A percentile compares a stretch with the other conserved stretches of the same genome.
Conservation (phyloP, 768 basidiomycete species). For the Leccinum aurantiacum region DNA sequence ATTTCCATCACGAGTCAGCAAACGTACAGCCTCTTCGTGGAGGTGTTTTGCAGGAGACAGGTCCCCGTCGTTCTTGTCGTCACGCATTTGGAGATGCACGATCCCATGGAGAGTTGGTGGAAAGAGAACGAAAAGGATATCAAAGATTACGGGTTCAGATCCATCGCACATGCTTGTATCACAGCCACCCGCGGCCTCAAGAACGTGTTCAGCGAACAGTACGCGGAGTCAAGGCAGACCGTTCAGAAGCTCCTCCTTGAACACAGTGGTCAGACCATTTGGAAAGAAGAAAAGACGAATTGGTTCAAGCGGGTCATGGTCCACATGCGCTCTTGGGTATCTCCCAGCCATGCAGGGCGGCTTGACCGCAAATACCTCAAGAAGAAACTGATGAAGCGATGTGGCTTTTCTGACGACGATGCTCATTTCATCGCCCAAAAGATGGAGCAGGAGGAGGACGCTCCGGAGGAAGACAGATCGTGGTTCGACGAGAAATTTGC, state of each 20-base stretch:
- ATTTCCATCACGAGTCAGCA: constrained; percentile 26
- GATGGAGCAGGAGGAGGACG: constrained; percentile 18
- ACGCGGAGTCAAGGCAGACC: constrained; percentile 31
- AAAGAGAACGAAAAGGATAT: constrained; percentile 35
- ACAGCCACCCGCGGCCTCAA: constrained; percentile 33
- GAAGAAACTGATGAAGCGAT: constrained; percentile 24
- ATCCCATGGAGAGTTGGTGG: constrained; percentile 42
- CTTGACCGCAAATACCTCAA: constrained; percentile 16
- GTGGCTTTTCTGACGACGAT: constrained; percentile 23
- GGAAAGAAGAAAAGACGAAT: constrained; percentile 27
- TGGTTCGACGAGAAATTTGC: constrained; percentile 23
- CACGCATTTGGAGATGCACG: constrained; percentile 35
- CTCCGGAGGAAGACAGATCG: constrained; percentile 13
- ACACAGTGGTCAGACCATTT: constrained; percentile 13
- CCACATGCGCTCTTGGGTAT: constrained; percentile 28
- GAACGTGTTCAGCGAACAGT: constrained; percentile 29
- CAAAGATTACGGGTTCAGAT: constrained; percentile 33
- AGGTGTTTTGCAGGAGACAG: constrained; percentile 38
- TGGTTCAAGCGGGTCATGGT: constrained; percentile 28
- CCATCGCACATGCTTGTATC: constrained; percentile 40
- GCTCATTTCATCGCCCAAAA: constrained; percentile 18
- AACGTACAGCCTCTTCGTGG: constrained; percentile 36
- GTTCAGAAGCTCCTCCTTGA: constrained; percentile 23
- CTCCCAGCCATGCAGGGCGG: constrained; percentile 13
- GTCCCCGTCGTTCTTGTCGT: constrained; percentile 35